These are phyloP conservation scores for Aquilaria yunnanensis DNA, from an alignment of 345 rosid species.

Conservation along the genomic window DNA sequence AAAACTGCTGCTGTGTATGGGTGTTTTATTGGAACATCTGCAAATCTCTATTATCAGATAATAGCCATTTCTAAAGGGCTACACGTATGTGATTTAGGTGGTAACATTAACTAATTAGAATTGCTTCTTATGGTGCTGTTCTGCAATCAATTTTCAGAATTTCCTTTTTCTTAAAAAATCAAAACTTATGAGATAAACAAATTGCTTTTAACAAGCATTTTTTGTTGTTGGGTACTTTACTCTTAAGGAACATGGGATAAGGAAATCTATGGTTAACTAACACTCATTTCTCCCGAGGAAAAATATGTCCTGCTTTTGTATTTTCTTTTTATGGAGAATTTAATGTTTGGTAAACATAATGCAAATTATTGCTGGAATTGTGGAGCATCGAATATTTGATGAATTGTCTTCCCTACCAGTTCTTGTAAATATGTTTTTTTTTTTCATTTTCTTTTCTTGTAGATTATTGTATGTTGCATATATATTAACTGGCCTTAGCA, in stretches of 20 bases:
- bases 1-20: slow-evolving; percentile 73
- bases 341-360: slow-evolving; percentile 5
- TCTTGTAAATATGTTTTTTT: slow-evolving; percentile 80
- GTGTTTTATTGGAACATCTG: slow-evolving; percentile 77
- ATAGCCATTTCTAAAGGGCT: background rate
- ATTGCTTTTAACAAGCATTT: no score
- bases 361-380: slow-evolving; percentile 89
- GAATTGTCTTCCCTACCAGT: slow-evolving; percentile 65
- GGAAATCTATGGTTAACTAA: no score
- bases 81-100: no score
- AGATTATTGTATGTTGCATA: no score
- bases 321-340: slow-evolving; percentile 11
- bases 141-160: no score
- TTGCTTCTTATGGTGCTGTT: background rate
- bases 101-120: no score
- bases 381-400: slow-evolving; percentile 84
- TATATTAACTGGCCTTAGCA: slow-evolving; percentile 23
- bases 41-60: slow-evolving; percentile 94
- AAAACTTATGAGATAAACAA: no score
- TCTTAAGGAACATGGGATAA: no score
- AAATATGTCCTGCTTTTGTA: background rate
- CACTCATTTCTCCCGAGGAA: background rate
- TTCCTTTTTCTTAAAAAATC: no score
- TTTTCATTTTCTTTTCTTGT: slow-evolving; percentile 2
- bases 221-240: no score